A percentile compares a stretch with the other conserved stretches of the same genome.
These are phyloP conservation scores for Batrachochytrium dendrobatidis DNA, from an alignment of 371 early-diverging fungal genomes.

Conservation along the genomic window DNA sequence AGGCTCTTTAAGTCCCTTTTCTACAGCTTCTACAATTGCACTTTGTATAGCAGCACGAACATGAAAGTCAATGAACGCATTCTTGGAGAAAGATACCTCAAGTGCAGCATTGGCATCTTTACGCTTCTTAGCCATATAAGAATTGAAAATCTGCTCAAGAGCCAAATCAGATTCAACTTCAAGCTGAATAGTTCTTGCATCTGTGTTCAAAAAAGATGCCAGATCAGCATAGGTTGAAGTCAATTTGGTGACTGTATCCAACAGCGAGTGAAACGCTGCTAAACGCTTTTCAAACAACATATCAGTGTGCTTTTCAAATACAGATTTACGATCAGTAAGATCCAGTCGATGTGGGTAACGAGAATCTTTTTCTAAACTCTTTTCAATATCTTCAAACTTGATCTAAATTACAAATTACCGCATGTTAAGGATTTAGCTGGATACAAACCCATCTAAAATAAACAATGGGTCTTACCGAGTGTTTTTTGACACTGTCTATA, in stretches of 20 bases:
- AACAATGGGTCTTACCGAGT: constrained; percentile 7
- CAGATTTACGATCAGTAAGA: constrained; percentile 11
- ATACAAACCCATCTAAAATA: background rate
- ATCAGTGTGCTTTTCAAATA: constrained; percentile 29
- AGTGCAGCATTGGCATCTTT: constrained; percentile 19
- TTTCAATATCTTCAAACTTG: constrained; percentile 15
- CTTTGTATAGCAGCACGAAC: constrained; percentile 33
- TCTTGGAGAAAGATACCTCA: constrained; percentile 25
- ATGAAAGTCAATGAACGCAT: constrained; percentile 35
- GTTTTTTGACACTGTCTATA: constrained; percentile 29
- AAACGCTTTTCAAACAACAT: constrained; percentile 26
- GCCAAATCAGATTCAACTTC: constrained; percentile 5
- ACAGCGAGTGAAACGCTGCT: constrained; percentile 21
- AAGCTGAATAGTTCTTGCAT: constrained; percentile 14
- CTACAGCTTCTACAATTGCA: constrained; percentile 19
- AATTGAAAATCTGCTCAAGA: constrained; percentile 15
- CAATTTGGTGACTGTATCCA: constrained; percentile 19
- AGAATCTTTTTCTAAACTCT: constrained; percentile 22
- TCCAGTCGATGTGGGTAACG: constrained; percentile 16
- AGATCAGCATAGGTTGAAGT: constrained; percentile 22
- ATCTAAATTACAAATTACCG: constrained; percentile 5
- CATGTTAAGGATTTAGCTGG: background rate
- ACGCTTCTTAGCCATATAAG: constrained; percentile 16
- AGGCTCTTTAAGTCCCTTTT: constrained; percentile 25
- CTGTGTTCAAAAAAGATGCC: constrained; percentile 8